These are phyloP conservation scores for Niebla homalea DNA, from an alignment of 495 filamentous ascomycete species.

Conservation along the genomic window DNA sequence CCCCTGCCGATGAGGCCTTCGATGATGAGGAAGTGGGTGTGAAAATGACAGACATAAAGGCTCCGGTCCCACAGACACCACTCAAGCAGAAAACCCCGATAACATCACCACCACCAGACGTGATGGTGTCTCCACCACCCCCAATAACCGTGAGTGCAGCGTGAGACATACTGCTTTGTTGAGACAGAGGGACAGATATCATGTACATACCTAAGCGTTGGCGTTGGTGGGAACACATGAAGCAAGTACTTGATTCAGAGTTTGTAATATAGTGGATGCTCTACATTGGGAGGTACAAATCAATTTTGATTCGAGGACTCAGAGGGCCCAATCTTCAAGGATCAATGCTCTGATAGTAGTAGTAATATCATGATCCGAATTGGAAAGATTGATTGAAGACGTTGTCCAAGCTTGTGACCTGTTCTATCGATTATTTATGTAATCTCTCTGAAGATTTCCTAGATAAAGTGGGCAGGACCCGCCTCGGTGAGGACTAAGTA, in stretches of 20 bases:
- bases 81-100: background rate
- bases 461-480: too few species aligned
- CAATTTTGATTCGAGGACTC: too few species aligned
- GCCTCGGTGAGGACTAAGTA: too few species aligned
- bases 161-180: background rate
- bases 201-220: constrained; percentile 9
- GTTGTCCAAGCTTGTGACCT: too few species aligned
- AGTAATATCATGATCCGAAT: too few species aligned
- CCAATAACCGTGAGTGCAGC: constrained; percentile 17
- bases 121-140: constrained; percentile 11
- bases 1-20: background rate
- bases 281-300: too few species aligned
- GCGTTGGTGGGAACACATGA: constrained; percentile 5
- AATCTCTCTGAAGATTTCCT: too few species aligned
- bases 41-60: background rate
- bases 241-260: background rate
- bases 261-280: too few species aligned
- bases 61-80: background rate
- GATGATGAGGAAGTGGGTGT: background rate
- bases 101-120: background rate
- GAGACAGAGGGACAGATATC: background rate
- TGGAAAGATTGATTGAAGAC: too few species aligned
- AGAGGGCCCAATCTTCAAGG: too few species aligned
- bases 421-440: too few species aligned
- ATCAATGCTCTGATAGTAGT: too few species aligned